Base-by-base conservation (phyloP, 768 basidiomycete genomes). In the Termitomyces bulborhizus region DNA sequence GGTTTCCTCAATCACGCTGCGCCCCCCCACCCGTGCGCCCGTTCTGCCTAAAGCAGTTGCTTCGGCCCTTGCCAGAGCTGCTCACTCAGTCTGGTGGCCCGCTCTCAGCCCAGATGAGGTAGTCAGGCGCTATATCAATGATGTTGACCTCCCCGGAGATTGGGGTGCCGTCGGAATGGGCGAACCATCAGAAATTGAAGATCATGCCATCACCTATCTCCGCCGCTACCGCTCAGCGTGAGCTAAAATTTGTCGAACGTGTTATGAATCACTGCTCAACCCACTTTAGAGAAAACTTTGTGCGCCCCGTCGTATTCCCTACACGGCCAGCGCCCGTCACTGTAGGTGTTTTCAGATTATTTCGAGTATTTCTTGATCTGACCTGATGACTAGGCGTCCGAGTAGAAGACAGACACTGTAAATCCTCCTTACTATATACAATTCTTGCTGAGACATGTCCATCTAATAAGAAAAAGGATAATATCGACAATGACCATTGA, bases 101-200 rank as follows among this genome's bases (percentile, higher is more conserved):
- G 79, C 88, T 37, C 76, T 97, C 48, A 84, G 81, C 66, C 91
- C 93, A 1, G 96, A 99, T 68, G 94, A 97, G 69, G 86, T 99
- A 21, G 80, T 82, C 64, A 78, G 97, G 64, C 82, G 92, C 57
- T 97, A 83, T 68, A 82, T 98, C 61, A 80, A 93, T 71, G 95
- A 98, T 69, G 75, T 75, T 37, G 79, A 84, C 54, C 80, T 76
- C 55, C 78, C 75, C 18, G 91, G 91, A 24, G 87, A 87, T 67
- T 98, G 93, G 93, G 84, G 84, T 62, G 79, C 81, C 45, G 76
- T 97, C 57, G 89, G 90, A 24, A 83, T 98, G 55, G 72, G 72
- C 29, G 63, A 71, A 39, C 95, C 95, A 29, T 83, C 89, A 55
- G 85, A 88, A 65, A 80, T 98, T 58, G 95, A 98, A 74, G 67